Conservation (phyloP, 805 yeast species). For the Pichia nanzhaoensis region DNA sequence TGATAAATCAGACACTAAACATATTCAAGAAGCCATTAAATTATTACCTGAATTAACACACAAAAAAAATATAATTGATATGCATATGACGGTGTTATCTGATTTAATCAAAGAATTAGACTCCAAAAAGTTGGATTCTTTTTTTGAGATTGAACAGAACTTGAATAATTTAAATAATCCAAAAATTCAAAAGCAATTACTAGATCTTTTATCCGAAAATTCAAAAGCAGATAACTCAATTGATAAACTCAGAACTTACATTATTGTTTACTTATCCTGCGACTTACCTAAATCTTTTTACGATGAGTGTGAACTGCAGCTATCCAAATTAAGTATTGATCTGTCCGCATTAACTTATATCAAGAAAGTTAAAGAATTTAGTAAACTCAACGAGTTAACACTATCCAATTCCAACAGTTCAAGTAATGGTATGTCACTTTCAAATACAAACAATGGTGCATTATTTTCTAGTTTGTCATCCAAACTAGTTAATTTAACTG, state of each 20-base stretch:
- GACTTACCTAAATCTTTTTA: constrained; percentile 42
- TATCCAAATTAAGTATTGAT: constrained; percentile 51
- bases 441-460: constrained; percentile 35
- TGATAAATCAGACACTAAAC: constrained; percentile 48
- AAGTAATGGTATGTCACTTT: constrained; percentile 22
- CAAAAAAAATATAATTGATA: constrained; percentile 80
- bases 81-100: constrained; percentile 94
- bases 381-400: constrained; percentile 41
- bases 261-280: constrained; percentile 62
- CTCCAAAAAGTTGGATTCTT: constrained; percentile 79
- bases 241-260: constrained; percentile 85
- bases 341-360: constrained; percentile 64
- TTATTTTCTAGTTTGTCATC: constrained; percentile 68
- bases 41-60: constrained; percentile 89
- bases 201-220: constrained; percentile 44
- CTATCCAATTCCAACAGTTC: constrained; percentile 25
- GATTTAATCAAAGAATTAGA: constrained; percentile 76
- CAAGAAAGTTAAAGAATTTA: constrained; percentile 71
- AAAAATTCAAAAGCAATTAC: constrained; percentile 50
- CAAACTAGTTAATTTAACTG: constrained; percentile 71
- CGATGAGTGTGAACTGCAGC: constrained; percentile 55
- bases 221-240: constrained; percentile 49
- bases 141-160: constrained; percentile 91
- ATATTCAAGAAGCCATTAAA: constrained; percentile 80
- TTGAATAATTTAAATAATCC: constrained; percentile 57